Base-by-base conservation (phyloP, 2,329 filamentous ascomycete species). In the Microthyrium microscopicum region DNA sequence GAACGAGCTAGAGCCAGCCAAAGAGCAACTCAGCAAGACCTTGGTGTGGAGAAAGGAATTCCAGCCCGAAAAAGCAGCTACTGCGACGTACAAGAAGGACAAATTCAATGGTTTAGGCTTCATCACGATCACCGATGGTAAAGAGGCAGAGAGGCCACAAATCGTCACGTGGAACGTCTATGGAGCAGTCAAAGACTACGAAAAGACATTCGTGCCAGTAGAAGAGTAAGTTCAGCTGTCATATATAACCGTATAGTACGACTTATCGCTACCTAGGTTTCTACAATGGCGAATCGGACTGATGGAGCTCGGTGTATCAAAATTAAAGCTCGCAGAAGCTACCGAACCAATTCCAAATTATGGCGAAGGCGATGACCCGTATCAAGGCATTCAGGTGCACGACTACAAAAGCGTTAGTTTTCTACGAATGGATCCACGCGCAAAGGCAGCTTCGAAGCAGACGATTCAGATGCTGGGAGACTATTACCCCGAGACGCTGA, bases 91-190 rank as follows among this genome's bases (percentile, higher is more conserved):
- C 55, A 68, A 69, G 46, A 64, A 66, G 42, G 57, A 57, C 37
- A 85, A 81, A 57, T 94, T 89, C 46, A 70, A 64, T 5, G 75
- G 75, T 2, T 55, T 94, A 37, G 87, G 85, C 25, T 94, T 79
- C 51, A 69, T 93, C 32, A 82, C 82, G 1, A 65, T 64, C n/a
- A 62, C 64, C 22, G 62, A 64, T 1, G 60, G 59, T 18, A 65
- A 63, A 32, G 50, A 58, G 35, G 62, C 61, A 33, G 52, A 70
- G 46, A 70, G 76, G 52, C n/a, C n/a, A n/a, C 66, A 66, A 31
- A 54, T 93, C 36, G 75, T 85, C 31, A 89, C 81, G 2, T 94
- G 85, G 77, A 94, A 94, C 54, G 75, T 94, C 48, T 94, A 95
- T 50, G 85, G 85, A 11, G 72, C 73, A 24, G 80, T 85, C 41